phyloP scores from a whole-genome alignment of 2,329 filamentous ascomycete species.

The Lachnellula arida region DNA sequence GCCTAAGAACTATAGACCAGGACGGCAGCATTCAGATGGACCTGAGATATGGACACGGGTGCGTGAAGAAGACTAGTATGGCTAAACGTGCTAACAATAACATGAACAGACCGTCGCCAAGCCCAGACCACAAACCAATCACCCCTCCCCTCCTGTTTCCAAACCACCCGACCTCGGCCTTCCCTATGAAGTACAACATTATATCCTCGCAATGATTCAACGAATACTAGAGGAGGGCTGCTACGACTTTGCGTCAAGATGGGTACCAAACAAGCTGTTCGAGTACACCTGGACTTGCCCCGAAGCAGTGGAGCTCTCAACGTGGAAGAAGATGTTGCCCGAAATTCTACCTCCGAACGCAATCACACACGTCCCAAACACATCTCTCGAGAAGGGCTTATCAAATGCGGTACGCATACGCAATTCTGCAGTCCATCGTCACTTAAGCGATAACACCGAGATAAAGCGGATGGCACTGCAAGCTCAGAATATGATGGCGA shows the following conservation, averaged over 20 bases:
- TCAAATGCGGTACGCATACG: constrained; percentile 27
- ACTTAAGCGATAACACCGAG: constrained; percentile 27
- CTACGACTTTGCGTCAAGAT: constrained; percentile 27
- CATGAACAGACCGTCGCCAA: background rate
- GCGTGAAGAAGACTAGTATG: background rate
- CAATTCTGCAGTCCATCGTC: constrained; percentile 29
- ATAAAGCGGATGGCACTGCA: constrained; percentile 25
- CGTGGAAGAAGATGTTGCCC: constrained; percentile 26
- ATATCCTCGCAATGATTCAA: constrained; percentile 29
- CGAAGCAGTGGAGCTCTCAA: constrained; percentile 29
- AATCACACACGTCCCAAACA: constrained; percentile 15
- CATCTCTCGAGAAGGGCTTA: constrained; percentile 19
- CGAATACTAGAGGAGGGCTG: constrained; percentile 30
- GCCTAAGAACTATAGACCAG: constrained; percentile 7
- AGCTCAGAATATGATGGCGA: constrained; percentile 27
- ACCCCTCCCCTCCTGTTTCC: background rate
- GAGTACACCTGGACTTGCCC: constrained; percentile 27
- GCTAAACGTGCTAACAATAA: background rate
- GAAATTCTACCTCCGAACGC: constrained; percentile 18
- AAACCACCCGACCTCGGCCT: constrained; percentile 23
- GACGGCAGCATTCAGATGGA: background rate
- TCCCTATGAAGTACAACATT: constrained; percentile 34
- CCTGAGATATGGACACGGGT: constrained; percentile 24
- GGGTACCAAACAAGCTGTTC: constrained; percentile 24
- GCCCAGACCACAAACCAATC: background rate